phyloP scores from a whole-genome alignment of 1,284 basidiomycete species.

The Ustanciosporium gigantosporum region DNA sequence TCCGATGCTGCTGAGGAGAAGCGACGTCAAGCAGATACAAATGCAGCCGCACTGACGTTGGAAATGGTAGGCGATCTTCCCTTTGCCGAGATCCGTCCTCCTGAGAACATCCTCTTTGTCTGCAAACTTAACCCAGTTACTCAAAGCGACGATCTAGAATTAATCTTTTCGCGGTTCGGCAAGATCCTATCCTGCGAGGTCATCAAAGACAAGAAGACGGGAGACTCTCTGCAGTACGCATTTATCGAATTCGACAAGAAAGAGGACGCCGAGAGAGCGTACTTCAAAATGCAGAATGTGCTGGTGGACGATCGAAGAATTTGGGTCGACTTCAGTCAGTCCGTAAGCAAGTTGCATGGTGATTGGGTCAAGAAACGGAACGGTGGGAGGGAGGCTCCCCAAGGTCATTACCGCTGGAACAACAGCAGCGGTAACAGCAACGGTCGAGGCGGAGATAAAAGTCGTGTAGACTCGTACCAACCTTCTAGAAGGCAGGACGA shows the following conservation, averaged over 20 bases:
- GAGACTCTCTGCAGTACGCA: slow-evolving; percentile 94
- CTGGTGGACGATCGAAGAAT: slow-evolving; percentile 97
- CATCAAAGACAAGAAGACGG: slow-evolving; percentile 90
- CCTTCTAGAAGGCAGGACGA: too few species aligned
- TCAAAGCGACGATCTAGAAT: slow-evolving; percentile 89
- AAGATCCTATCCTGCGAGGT: slow-evolving; percentile 95
- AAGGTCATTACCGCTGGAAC: slow-evolving; percentile 26
- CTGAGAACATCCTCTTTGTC: slow-evolving; percentile 97
- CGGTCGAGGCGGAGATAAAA: not conserved
- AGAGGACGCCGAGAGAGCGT: slow-evolving; percentile 89
- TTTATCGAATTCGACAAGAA: slow-evolving; percentile 97
- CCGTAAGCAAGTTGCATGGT: slow-evolving; percentile 71
- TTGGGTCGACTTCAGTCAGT: slow-evolving; percentile 88
- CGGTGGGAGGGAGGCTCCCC: slow-evolving; percentile 45
- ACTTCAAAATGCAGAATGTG: slow-evolving; percentile 99
- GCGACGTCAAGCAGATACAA: slow-evolving; percentile 80
- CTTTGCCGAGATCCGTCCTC: slow-evolving; percentile 94
- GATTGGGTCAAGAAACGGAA: slow-evolving; percentile 61
- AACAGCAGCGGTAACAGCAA: not conserved
- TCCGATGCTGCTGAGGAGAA: slow-evolving; percentile 80
- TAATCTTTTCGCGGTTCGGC: slow-evolving; percentile 96
- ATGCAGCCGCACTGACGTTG: slow-evolving; percentile 88
- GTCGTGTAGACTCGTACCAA: not conserved
- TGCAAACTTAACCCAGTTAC: slow-evolving; percentile 98
- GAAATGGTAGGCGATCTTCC: slow-evolving; percentile 99